These are phyloP conservation scores for Exobasidium rhododendri DNA, from an alignment of 1,284 basidiomycete genomes.

Conservation along the genomic window DNA sequence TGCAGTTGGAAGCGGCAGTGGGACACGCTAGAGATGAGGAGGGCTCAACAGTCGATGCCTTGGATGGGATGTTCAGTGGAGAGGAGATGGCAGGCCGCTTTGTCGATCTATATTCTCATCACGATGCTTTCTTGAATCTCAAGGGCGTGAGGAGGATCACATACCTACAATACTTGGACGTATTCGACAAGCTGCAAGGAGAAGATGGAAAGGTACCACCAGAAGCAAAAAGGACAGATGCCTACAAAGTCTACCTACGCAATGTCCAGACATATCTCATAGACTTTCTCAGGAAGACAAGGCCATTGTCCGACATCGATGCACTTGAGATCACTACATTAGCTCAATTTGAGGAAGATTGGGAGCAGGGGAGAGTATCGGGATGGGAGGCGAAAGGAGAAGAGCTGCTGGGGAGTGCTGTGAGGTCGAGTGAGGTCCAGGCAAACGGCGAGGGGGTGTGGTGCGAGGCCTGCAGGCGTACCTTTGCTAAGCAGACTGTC, in stretches of 20 bases:
- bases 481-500: slow-evolving; percentile 94
- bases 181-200: slow-evolving; percentile 62
- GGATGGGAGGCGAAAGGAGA: slow-evolving; percentile 68
- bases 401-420: slow-evolving; percentile 39
- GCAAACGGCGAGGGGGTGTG: slow-evolving; percentile 69
- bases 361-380: slow-evolving; percentile 72
- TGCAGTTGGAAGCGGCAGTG: slow-evolving; percentile 44
- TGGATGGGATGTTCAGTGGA: slow-evolving; percentile 60
- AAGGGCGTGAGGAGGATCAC: slow-evolving; percentile 74
- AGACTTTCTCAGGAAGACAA: slow-evolving; percentile 79
- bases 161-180: slow-evolving; percentile 76
- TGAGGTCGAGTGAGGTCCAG: slow-evolving; percentile 10
- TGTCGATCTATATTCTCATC: slow-evolving; percentile 84
- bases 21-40: neutral
- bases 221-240: slow-evolving; percentile 41
- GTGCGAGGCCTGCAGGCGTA: slow-evolving; percentile 91
- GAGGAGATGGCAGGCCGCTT: slow-evolving; percentile 94
- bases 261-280: slow-evolving; percentile 75
- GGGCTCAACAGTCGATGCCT: slow-evolving; percentile 19
- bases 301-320: slow-evolving; percentile 80
- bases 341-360: slow-evolving; percentile 70
- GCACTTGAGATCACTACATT: slow-evolving; percentile 66
- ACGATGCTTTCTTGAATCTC: slow-evolving; percentile 80
- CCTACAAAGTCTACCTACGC: slow-evolving; percentile 39
- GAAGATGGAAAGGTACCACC: slow-evolving; percentile 24